Evolutionary conservation across 768 basidiomycete species (phyloP).

Genomic region (Boletus tylopilopsis): DNA sequence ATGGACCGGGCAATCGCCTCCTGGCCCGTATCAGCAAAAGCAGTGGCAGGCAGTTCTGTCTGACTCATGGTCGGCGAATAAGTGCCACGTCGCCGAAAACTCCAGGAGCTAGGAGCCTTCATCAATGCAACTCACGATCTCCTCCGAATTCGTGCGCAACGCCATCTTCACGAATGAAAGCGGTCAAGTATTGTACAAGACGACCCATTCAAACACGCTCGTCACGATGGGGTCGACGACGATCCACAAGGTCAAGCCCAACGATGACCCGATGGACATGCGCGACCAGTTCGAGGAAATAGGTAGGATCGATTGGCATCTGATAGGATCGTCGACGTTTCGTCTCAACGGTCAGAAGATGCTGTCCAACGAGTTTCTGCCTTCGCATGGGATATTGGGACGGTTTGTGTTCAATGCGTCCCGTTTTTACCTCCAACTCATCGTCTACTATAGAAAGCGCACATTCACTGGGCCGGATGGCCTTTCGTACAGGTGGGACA

Average conservation of each 20-base stretch:
- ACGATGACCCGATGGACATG: constrained; percentile 20
- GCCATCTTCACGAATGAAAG: constrained; percentile 20
- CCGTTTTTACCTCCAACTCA: not conserved
- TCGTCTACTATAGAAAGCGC: constrained; percentile 15
- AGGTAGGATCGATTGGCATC: constrained; percentile 35
- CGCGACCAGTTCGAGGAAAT: constrained; percentile 29
- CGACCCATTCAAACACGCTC: constrained; percentile 16
- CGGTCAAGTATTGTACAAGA: constrained; percentile 31
- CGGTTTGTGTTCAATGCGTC: constrained; percentile 21
- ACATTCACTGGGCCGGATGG: constrained; percentile 34
- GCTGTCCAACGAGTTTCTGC: constrained; percentile 24
- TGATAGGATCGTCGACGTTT: constrained; percentile 28
- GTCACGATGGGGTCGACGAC: constrained; percentile 16
- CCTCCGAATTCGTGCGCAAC: constrained; percentile 21
- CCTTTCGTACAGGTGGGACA: constrained; percentile 33
- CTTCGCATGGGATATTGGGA: constrained; percentile 18
- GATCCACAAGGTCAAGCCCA: constrained; percentile 24
- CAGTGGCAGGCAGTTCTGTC: constrained; percentile 1
- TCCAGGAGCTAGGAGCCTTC: not conserved
- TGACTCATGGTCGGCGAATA: too few relatives aligned
- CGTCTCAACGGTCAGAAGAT: constrained; percentile 26
- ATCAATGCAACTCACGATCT: constrained; percentile 23
- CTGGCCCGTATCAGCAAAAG: constrained; percentile 57
- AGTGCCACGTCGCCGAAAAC: not conserved
- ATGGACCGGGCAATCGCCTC: constrained; percentile 60